Conservation (phyloP, 2,329 filamentous ascomycete species). For the Phyllosticta capitalensis region DNA sequence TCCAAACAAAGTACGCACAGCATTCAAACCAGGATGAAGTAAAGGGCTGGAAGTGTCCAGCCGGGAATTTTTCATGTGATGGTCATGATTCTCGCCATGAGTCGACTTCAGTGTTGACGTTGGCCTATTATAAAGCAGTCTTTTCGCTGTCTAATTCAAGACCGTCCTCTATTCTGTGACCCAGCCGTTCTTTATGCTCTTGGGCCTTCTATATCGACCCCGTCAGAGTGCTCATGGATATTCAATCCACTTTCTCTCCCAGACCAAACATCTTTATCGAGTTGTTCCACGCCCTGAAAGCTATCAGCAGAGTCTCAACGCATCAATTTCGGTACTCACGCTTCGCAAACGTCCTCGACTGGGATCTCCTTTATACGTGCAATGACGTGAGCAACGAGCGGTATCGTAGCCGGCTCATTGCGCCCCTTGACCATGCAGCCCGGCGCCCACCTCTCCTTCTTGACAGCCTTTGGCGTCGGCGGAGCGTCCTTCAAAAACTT, state of each 20-base stretch:
- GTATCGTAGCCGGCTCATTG: slow-evolving; percentile 85
- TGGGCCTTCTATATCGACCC: neutral
- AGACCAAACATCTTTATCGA: slow-evolving; percentile 32
- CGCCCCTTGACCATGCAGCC: slow-evolving; percentile 88
- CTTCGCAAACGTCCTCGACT: slow-evolving; percentile 76
- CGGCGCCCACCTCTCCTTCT: slow-evolving; percentile 90
- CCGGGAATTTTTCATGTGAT: too few species aligned
- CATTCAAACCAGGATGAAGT: too few species aligned
- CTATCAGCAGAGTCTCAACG: neutral
- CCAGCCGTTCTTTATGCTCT: neutral
- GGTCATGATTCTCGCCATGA: too few species aligned
- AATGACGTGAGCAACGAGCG: slow-evolving; percentile 78
- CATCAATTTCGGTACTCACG: slow-evolving; percentile 38
- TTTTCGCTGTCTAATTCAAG: neutral
- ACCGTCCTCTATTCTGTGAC: neutral
- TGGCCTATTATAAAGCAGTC: neutral
- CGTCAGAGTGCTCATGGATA: neutral
- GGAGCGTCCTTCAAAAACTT: slow-evolving; percentile 62
- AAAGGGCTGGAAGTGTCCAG: too few species aligned
- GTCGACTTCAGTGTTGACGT: neutral
- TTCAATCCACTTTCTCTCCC: slow-evolving; percentile 18
- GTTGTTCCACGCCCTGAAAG: slow-evolving; percentile 27
- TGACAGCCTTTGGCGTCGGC: slow-evolving; percentile 69
- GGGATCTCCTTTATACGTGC: slow-evolving; percentile 73
- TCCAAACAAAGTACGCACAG: too few species aligned